phyloP scores from a whole-genome alignment of 2,329 filamentous ascomycete species.

The Endoconidiophora laricicola region DNA sequence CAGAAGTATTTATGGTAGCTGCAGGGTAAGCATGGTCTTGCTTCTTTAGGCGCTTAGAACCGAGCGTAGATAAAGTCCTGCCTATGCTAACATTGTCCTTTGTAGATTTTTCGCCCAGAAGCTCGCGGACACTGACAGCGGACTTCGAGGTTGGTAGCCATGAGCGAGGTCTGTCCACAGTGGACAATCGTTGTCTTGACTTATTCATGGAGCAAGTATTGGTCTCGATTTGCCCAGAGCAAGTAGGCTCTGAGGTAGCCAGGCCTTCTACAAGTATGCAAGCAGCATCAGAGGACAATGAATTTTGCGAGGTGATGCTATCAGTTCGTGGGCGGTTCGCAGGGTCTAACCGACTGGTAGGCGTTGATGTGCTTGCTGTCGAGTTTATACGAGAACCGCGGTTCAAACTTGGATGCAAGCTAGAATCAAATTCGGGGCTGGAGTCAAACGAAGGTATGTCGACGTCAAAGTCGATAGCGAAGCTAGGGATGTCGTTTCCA shows the following conservation, averaged over 20 bases:
- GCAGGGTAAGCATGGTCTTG: neutral
- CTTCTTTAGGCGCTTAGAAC: constrained; percentile 6
- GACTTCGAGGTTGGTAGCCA: constrained; percentile 35
- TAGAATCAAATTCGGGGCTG: constrained; percentile 31
- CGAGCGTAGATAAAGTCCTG: constrained; percentile 1
- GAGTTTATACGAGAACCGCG: constrained; percentile 14
- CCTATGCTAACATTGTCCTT: constrained; percentile 13
- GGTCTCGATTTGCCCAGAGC: neutral
- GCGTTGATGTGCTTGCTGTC: constrained; percentile 14
- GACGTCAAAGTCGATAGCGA: constrained; percentile 23
- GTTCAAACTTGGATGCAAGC: constrained; percentile 19
- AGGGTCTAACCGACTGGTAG: neutral
- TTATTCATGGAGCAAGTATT: constrained; percentile 13
- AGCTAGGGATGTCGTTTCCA: constrained; percentile 1
- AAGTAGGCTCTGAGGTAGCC: neutral
- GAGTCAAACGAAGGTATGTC: constrained; percentile 37
- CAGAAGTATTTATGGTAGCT: neutral
- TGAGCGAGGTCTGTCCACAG: constrained; percentile 33
- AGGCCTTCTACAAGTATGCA: constrained; percentile 6
- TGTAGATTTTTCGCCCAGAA: constrained; percentile 13
- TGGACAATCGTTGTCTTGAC: constrained; percentile 26
- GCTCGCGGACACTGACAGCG: constrained; percentile 21
- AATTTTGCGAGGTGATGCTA: neutral
- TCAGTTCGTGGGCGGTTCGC: neutral
- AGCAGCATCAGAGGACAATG: constrained; percentile 11